A percentile compares a stretch with the other conserved stretches of the same genome.
Evolutionary conservation across 2,329 filamentous ascomycete species (phyloP).

Genomic region (Neopestalotiopsis rosae): DNA sequence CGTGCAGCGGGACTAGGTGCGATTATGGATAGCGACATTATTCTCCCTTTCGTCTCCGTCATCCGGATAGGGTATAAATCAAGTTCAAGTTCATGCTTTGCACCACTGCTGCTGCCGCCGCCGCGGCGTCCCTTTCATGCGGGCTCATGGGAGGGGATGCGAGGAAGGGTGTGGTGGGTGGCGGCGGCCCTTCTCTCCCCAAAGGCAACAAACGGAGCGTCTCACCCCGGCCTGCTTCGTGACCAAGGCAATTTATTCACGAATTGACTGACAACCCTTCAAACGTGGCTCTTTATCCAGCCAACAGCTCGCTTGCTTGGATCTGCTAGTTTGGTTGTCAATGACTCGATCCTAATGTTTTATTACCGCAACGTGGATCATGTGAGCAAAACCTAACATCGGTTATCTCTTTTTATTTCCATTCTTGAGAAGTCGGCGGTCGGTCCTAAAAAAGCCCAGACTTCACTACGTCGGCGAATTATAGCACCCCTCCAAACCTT

Average conservation of each 20-base stretch:
- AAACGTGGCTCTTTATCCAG: conserved; percentile 17
- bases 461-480: not conserved
- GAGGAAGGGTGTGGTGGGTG: too few relatives aligned
- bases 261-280: not conserved
- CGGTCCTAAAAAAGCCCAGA: not conserved
- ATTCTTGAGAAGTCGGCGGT: too few relatives aligned
- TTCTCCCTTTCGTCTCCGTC: not conserved
- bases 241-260: not conserved
- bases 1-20: not conserved
- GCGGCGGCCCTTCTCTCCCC: too few relatives aligned
- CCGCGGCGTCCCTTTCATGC: too few relatives aligned
- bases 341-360: not conserved
- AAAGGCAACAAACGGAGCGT: conserved; percentile 1
- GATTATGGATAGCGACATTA: not conserved
- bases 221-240: not conserved
- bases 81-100: not conserved
- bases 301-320: not conserved
- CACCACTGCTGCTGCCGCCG: not conserved
- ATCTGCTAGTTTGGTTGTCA: not conserved
- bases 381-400: not conserved
- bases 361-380: not conserved
- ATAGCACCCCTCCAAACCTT: not conserved
- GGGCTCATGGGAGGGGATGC: too few relatives aligned
- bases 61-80: not conserved
- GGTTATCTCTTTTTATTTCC: too few relatives aligned